A percentile compares a stretch with the other conserved stretches of the same genome.
These are phyloP conservation scores for Chaetothyriales sp. DNA, from an alignment of 2,329 filamentous ascomycete genomes.

Conservation along the genomic window DNA sequence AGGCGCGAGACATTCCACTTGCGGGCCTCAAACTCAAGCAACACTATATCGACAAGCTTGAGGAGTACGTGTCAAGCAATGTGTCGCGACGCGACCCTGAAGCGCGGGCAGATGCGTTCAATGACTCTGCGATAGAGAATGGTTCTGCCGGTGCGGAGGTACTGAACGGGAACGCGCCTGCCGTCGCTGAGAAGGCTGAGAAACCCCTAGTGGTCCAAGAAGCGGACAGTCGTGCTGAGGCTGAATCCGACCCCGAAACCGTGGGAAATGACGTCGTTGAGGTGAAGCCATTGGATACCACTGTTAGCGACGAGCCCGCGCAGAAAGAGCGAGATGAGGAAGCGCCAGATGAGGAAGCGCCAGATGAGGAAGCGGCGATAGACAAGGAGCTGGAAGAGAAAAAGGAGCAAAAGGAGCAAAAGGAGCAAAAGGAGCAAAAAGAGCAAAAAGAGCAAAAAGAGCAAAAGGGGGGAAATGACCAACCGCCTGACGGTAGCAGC, in stretches of 20 bases:
- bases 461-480: neutral
- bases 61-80: slow-evolving; percentile 22
- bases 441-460: neutral
- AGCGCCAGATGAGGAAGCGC: no score
- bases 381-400: neutral
- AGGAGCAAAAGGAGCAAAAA: neutral
- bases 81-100: neutral
- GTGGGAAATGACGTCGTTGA: neutral
- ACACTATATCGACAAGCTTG: slow-evolving; percentile 50
- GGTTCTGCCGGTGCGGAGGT: slow-evolving; percentile 1
- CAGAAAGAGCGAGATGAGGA: neutral
- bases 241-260: neutral
- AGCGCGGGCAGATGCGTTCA: neutral
- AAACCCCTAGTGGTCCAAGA: slow-evolving; percentile 6
- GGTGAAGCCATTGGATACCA: neutral
- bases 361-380: neutral
- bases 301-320: neutral
- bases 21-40: slow-evolving; percentile 58
- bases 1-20: slow-evolving; percentile 53
- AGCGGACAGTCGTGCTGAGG: slow-evolving; percentile 4
- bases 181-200: slow-evolving; percentile 21
- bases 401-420: neutral
- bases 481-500: neutral
- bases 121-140: neutral
- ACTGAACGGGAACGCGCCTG: slow-evolving; percentile 20